Percentiles rank a stretch among this genome's conserved stretches.
phyloP scores from a whole-genome alignment of 2,329 filamentous ascomycete species.

The Calycina herbarum region DNA sequence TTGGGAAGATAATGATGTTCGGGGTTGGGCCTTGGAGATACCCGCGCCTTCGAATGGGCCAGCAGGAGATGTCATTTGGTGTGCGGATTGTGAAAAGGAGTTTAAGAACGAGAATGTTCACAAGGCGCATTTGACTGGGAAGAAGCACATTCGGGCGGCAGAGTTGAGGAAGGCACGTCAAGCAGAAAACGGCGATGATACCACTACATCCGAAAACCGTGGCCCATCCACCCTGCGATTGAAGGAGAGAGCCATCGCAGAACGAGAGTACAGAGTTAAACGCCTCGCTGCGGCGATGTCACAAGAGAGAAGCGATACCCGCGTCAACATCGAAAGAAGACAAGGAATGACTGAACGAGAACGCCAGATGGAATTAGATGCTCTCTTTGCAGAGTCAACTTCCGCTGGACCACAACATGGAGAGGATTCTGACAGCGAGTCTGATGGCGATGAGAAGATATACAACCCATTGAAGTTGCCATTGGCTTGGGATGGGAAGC shows the following conservation, averaged over 20 bases:
- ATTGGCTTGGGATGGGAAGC: conserved; percentile 96
- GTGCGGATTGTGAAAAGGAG: conserved; percentile 86
- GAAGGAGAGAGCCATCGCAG: conserved; percentile 88
- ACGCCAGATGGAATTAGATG: conserved; percentile 89
- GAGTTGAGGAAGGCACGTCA: conserved; percentile 58
- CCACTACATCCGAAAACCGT: conserved; percentile 33
- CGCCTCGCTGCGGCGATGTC: conserved; percentile 80
- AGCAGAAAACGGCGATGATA: conserved; percentile 39
- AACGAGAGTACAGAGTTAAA: conserved; percentile 81
- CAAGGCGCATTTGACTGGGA: conserved; percentile 81
- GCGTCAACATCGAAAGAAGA: conserved; percentile 92
- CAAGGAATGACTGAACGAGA: conserved; percentile 98
- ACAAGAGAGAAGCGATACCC: conserved; percentile 83
- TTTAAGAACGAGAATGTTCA: conserved; percentile 97
- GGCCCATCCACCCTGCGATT: conserved; percentile 48
- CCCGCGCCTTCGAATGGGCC: conserved; percentile 25
- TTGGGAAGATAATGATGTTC: conserved; percentile 78
- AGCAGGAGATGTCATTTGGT: conserved; percentile 75
- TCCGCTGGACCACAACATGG: conserved; percentile 39
- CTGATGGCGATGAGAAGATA: conserved; percentile 78
- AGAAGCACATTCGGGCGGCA: conserved; percentile 88
- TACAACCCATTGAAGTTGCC: conserved; percentile 97
- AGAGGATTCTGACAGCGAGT: conserved; percentile 63
- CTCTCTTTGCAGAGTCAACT: conserved; percentile 66
- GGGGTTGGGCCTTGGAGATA: conserved; percentile 70